These are phyloP conservation scores for Narthecium ossifragum DNA, from an alignment of 106 monocot species.

Conservation along the genomic window DNA sequence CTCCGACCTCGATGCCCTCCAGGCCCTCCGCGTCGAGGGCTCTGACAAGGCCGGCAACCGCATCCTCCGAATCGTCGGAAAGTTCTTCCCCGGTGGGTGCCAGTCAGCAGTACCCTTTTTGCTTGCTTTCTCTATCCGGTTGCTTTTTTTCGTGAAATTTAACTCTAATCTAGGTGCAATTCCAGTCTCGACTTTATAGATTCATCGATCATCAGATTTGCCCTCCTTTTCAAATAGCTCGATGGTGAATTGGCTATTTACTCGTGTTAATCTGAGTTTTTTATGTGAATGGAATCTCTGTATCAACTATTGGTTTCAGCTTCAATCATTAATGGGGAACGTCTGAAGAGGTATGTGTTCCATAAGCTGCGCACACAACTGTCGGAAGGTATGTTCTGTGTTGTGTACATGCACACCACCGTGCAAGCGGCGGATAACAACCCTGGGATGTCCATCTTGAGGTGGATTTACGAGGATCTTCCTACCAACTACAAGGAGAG, in stretches of 20 bases:
- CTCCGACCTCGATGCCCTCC: slow-evolving; percentile 79
- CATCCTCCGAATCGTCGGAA: slow-evolving; percentile 91
- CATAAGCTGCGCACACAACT: slow-evolving; percentile 60
- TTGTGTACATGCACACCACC: slow-evolving; percentile 81
- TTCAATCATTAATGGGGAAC: slow-evolving; percentile 50
- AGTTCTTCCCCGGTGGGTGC: slow-evolving; percentile 74
- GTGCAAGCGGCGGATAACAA: slow-evolving; percentile 84
- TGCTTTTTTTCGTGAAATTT: not conserved
- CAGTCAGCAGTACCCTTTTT: too few species aligned
- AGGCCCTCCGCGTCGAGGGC: slow-evolving; percentile 65
- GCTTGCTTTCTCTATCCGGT: too few species aligned
- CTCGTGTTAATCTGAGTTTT: too few species aligned
- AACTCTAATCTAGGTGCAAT: too few species aligned
- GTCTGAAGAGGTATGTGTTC: slow-evolving; percentile 74
- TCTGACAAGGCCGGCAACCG: slow-evolving; percentile 58
- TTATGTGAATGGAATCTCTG: too few species aligned
- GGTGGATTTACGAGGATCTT: slow-evolving; percentile 90
- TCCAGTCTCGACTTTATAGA: too few species aligned
- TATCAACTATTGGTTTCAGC: too few species aligned
- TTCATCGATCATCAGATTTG: too few species aligned
- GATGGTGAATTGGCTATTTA: too few species aligned
- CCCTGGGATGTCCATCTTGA: slow-evolving; percentile 69
- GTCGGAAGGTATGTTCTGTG: slow-evolving; percentile 68
- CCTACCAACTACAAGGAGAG: slow-evolving; percentile 72
- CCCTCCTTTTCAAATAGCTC: too few species aligned